Evolutionary conservation across 192 early-diverging fungal species (phyloP), one percentile per base, ranked within the genome.

Genomic region (Backusella luteola): DNA sequence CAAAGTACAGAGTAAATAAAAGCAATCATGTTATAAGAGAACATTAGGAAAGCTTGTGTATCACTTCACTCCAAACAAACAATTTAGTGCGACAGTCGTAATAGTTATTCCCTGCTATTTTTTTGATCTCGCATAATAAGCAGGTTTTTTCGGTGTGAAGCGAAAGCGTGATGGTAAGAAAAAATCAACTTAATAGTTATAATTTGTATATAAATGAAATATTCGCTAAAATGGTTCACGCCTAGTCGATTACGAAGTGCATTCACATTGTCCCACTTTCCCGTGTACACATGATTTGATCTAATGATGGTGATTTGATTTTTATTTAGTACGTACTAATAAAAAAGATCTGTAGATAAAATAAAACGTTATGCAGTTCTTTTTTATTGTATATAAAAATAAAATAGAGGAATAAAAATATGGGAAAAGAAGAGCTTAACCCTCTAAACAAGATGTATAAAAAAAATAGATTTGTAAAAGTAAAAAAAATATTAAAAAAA

Each of bases 31-130:
- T 63, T 63, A 63, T 63, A 63, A 63, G 56, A 63, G 56, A 63
- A 63, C 32, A 63, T 63, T 63, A 63, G 56, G 56, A 63, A 63
- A 63, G 56, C 56, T 63, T 63, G 56, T 63, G 56, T 63, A 63
- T 63, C 56, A 63, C 56, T 29, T 63, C 56, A 63, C 9, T 63
- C 56, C 56, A 29, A 63, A 63, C 26, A 63, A 63, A 63, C 56
- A 23, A 63, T 26, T 63, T 63, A 23, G 56, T 63, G 4, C 56
- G 12, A 63, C 56, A 12, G 19, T 63, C 56, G 26, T 29, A 63
- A 29, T 29, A 29, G 21, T 63, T 63, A 63, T 63, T 56, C 26
- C 26, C 26, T 63, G 2, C 26, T 63, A 32, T 12, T 63, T 29
- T 63, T 11, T 63, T 63, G 56, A 63, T 63, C 56, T 63, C 12